A percentile compares a stretch with the other conserved stretches of the same genome.
Conservation (phyloP, 495 filamentous ascomycete genomes). For the Staphylotrichum tortipilum region DNA sequence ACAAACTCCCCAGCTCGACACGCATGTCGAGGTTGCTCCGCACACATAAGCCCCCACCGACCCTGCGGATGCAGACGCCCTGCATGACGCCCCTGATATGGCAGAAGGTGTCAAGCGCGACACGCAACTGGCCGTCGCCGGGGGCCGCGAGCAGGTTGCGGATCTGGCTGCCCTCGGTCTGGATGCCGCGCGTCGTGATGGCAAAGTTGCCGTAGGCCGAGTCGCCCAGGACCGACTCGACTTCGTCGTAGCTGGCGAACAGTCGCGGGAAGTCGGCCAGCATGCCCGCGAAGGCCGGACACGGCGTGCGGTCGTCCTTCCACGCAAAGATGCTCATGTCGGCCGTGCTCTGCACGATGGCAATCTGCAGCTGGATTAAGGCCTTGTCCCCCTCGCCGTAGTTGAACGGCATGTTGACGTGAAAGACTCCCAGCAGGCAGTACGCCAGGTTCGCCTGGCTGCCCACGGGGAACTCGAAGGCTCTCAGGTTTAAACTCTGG, state of each 20-base stretch:
- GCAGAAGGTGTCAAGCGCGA: too few relatives aligned
- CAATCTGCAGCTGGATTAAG: constrained; percentile 18
- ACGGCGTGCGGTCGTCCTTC: neutral
- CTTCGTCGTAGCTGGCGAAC: neutral
- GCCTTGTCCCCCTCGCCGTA: constrained; percentile 22
- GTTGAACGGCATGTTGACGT: constrained; percentile 20
- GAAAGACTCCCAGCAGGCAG: constrained; percentile 22
- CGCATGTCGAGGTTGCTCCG: too few relatives aligned
- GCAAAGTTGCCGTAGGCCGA: neutral
- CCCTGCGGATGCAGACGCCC: too few relatives aligned
- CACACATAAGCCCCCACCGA: too few relatives aligned
- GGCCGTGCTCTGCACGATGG: constrained; percentile 15
- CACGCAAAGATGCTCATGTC: constrained; percentile 29
- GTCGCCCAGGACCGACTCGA: neutral
- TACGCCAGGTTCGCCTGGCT: constrained; percentile 19
- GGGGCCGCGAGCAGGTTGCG: too few relatives aligned
- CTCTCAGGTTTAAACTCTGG: too few relatives aligned
- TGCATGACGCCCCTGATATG: too few relatives aligned
- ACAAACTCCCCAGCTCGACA: too few relatives aligned
- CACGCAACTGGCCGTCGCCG: too few relatives aligned
- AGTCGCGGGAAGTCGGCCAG: neutral
- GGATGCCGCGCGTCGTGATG: constrained; percentile 1
- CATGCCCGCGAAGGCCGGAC: neutral
- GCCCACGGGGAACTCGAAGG: too few relatives aligned
- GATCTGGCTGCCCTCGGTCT: neutral